Percentiles rank a stretch among this genome's conserved stretches.
Conservation (phyloP, 2,329 filamentous ascomycete genomes). For the Fusarium pseudocircinatum region DNA sequence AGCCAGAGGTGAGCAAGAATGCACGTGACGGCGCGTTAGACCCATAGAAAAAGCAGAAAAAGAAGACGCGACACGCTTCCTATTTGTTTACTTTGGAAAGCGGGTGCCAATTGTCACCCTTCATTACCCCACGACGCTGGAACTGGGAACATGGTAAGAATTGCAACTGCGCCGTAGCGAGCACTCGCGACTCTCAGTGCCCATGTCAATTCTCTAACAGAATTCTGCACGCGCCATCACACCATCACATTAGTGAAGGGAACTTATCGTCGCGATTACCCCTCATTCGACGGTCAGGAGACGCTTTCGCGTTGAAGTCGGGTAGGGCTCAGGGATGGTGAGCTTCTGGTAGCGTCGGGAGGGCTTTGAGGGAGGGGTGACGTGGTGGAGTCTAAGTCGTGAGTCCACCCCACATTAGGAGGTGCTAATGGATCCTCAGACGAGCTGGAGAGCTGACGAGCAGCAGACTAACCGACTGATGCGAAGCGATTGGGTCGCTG, state of each 20-base stretch:
- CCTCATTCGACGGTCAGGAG: conserved; percentile 42
- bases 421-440: conserved; percentile 18
- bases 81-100: conserved; percentile 40
- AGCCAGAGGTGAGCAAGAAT: not conserved
- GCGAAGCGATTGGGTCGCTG: conserved; percentile 38
- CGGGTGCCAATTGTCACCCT: conserved; percentile 23
- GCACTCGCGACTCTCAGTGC: conserved; percentile 8
- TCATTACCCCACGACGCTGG: conserved; percentile 31
- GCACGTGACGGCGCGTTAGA: conserved; percentile 38
- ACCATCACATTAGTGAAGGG: conserved; percentile 27
- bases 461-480: conserved; percentile 31
- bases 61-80: conserved; percentile 36
- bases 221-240: conserved; percentile 42
- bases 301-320: conserved; percentile 21
- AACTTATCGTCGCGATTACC: conserved; percentile 34
- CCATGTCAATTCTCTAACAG: conserved; percentile 42
- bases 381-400: conserved; percentile 38
- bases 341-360: conserved; percentile 16
- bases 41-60: not conserved
- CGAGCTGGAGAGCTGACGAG: conserved; percentile 36
- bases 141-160: not conserved
- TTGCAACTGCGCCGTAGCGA: conserved; percentile 19
- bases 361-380: conserved; percentile 34
- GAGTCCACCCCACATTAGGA: conserved; percentile 41
- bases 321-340: conserved; percentile 23